Conservation (phyloP, 257 asterid genomes). For the Eustoma russellianum region DNA sequence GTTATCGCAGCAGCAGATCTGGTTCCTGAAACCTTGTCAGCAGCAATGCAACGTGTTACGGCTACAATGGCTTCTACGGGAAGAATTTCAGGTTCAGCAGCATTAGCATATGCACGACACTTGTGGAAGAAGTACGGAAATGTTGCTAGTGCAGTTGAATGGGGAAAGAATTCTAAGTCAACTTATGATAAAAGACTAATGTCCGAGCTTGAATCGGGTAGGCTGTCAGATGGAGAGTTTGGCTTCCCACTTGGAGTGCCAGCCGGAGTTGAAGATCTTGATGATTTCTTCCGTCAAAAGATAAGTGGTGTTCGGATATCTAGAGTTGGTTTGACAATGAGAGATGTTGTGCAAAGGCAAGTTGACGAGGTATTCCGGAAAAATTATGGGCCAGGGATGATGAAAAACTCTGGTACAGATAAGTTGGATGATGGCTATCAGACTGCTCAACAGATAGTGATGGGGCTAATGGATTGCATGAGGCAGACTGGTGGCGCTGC, state of each 20-base stretch:
- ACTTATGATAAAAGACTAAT: conserved; percentile 69
- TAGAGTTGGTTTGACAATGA: conserved; percentile 85
- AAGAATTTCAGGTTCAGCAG: conserved; percentile 59
- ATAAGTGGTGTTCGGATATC: conserved; percentile 67
- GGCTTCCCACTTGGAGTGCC: conserved; percentile 95
- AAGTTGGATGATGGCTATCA: conserved; percentile 66
- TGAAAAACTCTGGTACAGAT: conserved; percentile 48
- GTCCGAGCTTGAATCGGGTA: conserved; percentile 79
- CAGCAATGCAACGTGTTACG: conserved; percentile 66
- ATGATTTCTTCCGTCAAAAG: conserved; percentile 89
- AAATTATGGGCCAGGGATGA: conserved; percentile 44
- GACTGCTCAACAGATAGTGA: conserved; percentile 72
- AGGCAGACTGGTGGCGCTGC: conserved; percentile 99
- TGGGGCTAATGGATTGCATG: conserved; percentile 93
- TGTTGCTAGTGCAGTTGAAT: conserved; percentile 66
- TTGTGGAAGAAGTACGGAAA: conserved; percentile 62
- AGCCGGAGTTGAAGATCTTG: conserved; percentile 88
- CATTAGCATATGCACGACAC: conserved; percentile 62
- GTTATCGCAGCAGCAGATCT: conserved; percentile 79
- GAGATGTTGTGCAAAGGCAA: no score
- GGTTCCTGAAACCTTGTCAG: conserved; percentile 75
- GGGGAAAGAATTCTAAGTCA: conserved; percentile 77
- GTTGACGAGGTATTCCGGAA: conserved; percentile 66
- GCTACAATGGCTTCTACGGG: conserved; percentile 65
- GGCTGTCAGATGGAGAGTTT: conserved; percentile 62